phyloP scores from a whole-genome alignment of 2,329 filamentous ascomycete genomes.

The Trematosphaeria pertusa region DNA sequence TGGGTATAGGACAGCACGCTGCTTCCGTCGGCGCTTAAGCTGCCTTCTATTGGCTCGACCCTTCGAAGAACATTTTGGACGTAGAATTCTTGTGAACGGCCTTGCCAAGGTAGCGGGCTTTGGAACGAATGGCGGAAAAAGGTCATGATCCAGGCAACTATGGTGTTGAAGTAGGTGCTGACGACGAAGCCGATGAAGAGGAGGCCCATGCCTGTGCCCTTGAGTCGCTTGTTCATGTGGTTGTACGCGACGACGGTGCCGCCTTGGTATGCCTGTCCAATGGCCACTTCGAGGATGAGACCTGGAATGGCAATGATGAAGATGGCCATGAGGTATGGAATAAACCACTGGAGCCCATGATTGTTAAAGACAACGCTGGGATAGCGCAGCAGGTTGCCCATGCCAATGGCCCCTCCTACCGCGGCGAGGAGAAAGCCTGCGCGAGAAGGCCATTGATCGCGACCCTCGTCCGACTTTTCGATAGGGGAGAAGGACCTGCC shows the following conservation, averaged over 20 bases:
- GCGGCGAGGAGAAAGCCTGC: constrained; percentile 22
- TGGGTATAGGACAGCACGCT: constrained; percentile 53
- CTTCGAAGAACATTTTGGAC: constrained; percentile 58
- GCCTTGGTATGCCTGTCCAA: constrained; percentile 26
- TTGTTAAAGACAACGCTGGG: constrained; percentile 27
- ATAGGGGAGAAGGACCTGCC: too few species aligned
- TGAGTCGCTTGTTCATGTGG: constrained; percentile 21
- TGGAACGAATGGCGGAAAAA: constrained; percentile 23
- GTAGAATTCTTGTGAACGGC: constrained; percentile 59
- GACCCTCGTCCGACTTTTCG: constrained; percentile 24
- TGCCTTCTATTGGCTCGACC: constrained; percentile 49
- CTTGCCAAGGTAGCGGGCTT: constrained; percentile 20
- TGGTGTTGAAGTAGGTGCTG: constrained; percentile 21
- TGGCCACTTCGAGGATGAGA: constrained; percentile 23
- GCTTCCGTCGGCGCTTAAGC: constrained; percentile 42
- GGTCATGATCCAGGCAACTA: constrained; percentile 24
- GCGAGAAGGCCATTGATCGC: constrained; percentile 24
- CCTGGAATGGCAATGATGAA: constrained; percentile 22
- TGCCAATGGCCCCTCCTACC: constrained; percentile 22
- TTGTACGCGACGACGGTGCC: constrained; percentile 27
- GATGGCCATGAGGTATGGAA: constrained; percentile 20
- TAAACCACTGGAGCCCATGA: constrained; percentile 24
- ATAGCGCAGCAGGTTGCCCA: constrained; percentile 24
- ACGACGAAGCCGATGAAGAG: constrained; percentile 16
- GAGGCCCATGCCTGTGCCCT: constrained; percentile 21